Conservation (phyloP, 164 flowering plant species). For the Euptelea pleiosperma region DNA sequence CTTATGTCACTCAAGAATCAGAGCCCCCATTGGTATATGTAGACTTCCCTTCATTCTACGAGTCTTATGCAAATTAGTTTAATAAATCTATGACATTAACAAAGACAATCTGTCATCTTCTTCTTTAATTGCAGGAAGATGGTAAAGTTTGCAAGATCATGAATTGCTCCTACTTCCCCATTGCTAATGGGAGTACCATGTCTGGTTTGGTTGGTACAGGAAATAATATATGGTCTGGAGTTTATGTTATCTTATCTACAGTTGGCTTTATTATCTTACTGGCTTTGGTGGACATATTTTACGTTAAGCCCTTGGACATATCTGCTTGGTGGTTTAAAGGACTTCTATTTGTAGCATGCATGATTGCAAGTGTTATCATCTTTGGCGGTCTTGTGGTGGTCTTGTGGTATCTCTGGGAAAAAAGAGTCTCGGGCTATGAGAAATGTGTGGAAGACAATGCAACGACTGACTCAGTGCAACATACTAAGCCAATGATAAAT, state of each 20-base stretch:
- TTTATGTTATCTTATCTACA: conserved; percentile 51
- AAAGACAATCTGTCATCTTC: background rate
- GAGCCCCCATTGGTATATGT: conserved; percentile 64
- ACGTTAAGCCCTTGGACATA: conserved; percentile 50
- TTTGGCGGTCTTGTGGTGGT: conserved; percentile 74
- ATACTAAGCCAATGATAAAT: conserved; percentile 6
- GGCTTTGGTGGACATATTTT: conserved; percentile 43
- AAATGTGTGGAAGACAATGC: conserved; percentile 16
- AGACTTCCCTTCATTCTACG: background rate
- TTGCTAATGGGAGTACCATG: conserved; percentile 38
- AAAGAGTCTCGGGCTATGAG: conserved; percentile 27
- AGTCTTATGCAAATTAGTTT: background rate
- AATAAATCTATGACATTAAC: background rate
- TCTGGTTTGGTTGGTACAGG: conserved; percentile 89
- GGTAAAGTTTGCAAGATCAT: conserved; percentile 32
- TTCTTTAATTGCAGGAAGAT: conserved; percentile 56
- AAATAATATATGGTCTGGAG: conserved; percentile 63
- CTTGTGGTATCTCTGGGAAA: conserved; percentile 71
- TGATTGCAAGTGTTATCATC: conserved; percentile 53
- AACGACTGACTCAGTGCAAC: conserved; percentile 11
- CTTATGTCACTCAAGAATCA: conserved; percentile 77
- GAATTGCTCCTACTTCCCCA: conserved; percentile 29
- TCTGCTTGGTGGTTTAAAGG: conserved; percentile 76
- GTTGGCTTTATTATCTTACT: conserved; percentile 51
- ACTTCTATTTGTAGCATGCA: conserved; percentile 55